Evolutionary conservation across 345 rosid genomes (phyloP), one percentile per base, ranked within the genome.

Genomic region (Acer campestre): DNA sequence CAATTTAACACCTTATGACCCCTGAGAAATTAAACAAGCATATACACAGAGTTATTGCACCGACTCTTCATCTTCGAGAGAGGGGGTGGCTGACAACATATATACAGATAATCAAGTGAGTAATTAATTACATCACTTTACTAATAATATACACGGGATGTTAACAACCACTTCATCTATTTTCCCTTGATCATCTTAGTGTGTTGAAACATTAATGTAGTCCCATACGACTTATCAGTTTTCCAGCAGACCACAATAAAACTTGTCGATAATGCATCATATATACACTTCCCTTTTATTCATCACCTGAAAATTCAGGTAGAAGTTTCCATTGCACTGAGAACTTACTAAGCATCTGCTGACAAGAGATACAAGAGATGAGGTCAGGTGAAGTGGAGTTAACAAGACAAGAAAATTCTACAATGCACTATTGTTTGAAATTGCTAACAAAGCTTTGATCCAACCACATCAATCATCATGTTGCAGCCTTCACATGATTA

Each of bases 61-160:
- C 78, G 51, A 62, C 53, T 27, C 7, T 2, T 29, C 8, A 0
- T 42, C 29, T 14, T 27, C 31, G 25, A 62, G 73, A 46, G 42
- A 23, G 18, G 22, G 55, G 22, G 55, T 18, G 62, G 38, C 38
- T 35, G 38, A 35, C 38, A 35, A 35, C 38, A 35, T 4, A 35
- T 35, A 35, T 35, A 35, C 38, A 35, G 38, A 35, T 4, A 35
- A 35, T 35, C 38, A 35, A 35, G 0, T 4, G 38, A 35, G 38
- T 35, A 4, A 35, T 35, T 35, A 35, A 35, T 35, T 35, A 35
- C 38, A 35, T n/a, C 55, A 74, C 20, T 22, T 38, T 67, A 71
- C 61, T 27, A 22, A 44, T 27, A 22, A 44, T 14, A 7, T 70
- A 58, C 64, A 80, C 69, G 71, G 44, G 51, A 40, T 20, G 62